These are phyloP conservation scores for Zanthoxylum bungeanum DNA, from an alignment of 345 rosid species.

Conservation along the genomic window DNA sequence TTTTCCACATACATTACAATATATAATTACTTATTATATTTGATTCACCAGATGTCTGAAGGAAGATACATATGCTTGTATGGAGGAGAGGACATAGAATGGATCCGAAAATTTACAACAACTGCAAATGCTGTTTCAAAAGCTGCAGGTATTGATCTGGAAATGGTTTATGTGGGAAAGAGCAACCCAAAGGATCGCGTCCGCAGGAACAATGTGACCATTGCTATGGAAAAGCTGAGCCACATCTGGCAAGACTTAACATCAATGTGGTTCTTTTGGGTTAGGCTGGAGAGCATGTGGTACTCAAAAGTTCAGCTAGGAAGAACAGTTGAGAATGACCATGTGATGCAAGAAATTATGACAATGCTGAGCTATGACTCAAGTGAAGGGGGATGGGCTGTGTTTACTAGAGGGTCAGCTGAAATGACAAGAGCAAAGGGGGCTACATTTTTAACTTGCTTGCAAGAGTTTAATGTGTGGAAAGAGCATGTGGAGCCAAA, in stretches of 20 bases:
- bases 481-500: conserved; percentile 17
- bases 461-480: conserved; percentile 41
- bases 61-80: conserved; percentile 60
- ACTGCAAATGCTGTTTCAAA: conserved; percentile 31
- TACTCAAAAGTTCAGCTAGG: conserved; percentile 36
- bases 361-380: conserved; percentile 56
- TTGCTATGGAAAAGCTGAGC: conserved; percentile 41
- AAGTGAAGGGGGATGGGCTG: conserved; percentile 62
- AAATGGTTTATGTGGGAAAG: conserved; percentile 71
- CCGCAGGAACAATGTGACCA: conserved; percentile 30
- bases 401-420: conserved; percentile 41
- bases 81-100: conserved; percentile 74
- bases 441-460: conserved; percentile 24
- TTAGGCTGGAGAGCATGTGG: conserved; percentile 51
- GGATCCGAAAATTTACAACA: conserved; percentile 54
- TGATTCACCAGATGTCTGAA: conserved; percentile 33
- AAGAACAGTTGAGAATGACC: conserved; percentile 39
- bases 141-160: conserved; percentile 38
- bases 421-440: conserved; percentile 54
- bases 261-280: conserved; percentile 52
- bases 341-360: conserved; percentile 48
- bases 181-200: conserved; percentile 53
- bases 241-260: conserved; percentile 34
- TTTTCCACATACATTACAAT: too few species aligned
- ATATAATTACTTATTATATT: too few species aligned